Percentiles rank a stretch among this genome's conserved stretches.
Conservation (phyloP, 306 rosid species). For the Gastrolobium bilobum region DNA sequence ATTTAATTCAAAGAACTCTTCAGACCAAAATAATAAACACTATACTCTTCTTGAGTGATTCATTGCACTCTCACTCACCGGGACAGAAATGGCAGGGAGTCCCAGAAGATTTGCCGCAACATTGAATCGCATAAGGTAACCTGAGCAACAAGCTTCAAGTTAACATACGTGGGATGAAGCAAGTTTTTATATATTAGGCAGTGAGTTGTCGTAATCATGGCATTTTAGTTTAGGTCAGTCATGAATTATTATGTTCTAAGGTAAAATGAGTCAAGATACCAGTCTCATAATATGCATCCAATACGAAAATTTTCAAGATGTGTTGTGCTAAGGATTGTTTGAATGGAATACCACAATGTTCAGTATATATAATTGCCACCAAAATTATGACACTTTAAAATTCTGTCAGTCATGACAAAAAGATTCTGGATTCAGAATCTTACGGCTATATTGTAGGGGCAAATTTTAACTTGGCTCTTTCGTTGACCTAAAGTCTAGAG, state of each 20-base stretch:
- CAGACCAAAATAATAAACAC: slow-evolving; percentile 18
- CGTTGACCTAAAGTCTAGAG: slow-evolving; percentile 18
- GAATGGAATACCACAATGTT: slow-evolving; percentile 7
- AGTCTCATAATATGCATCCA: slow-evolving; percentile 6
- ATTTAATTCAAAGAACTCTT: slow-evolving; percentile 19
- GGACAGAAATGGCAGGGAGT: slow-evolving; percentile 92
- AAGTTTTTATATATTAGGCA: slow-evolving; percentile 28
- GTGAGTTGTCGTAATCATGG: not conserved
- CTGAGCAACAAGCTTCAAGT: slow-evolving; percentile 55
- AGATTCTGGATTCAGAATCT: slow-evolving; percentile 42
- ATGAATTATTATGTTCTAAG: slow-evolving; percentile 26
- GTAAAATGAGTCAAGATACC: slow-evolving; percentile 9
- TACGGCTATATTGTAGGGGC: not conserved
- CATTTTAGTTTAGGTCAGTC: not conserved
- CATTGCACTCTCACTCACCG: slow-evolving; percentile 67
- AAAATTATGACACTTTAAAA: slow-evolving; percentile 13
- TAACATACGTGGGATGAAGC: slow-evolving; percentile 23
- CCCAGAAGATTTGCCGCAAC: slow-evolving; percentile 83
- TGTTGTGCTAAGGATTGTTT: slow-evolving; percentile 6
- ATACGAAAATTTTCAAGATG: not conserved
- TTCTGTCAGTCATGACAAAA: slow-evolving; percentile 1
- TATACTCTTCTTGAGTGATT: not conserved
- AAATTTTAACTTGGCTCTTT: slow-evolving; percentile 15
- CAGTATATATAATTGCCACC: slow-evolving; percentile 6
- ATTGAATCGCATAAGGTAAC: slow-evolving; percentile 84